Evolutionary conservation across 495 filamentous ascomycete species (phyloP).

Genomic region (Penicillium nucicola): DNA sequence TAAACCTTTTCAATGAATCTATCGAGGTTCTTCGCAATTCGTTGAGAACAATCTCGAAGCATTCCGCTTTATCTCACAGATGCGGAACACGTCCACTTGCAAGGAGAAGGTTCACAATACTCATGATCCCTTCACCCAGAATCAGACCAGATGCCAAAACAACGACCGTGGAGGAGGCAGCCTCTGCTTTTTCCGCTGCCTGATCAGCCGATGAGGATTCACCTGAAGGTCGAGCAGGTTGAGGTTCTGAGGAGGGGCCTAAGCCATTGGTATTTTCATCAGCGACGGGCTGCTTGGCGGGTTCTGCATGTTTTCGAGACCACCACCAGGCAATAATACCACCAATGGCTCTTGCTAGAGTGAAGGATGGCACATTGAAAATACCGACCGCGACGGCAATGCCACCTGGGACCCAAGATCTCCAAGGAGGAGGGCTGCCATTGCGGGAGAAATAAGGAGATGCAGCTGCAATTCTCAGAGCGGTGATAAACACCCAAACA

Average conservation of each 20-base stretch:
- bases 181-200: constrained; percentile 36
- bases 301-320: constrained; percentile 26
- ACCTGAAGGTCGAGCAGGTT: background rate
- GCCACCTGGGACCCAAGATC: constrained; percentile 71
- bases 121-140: constrained; percentile 88
- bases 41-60: too few species aligned
- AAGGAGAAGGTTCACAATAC: constrained; percentile 84
- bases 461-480: constrained; percentile 57
- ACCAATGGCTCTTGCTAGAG: constrained; percentile 81
- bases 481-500: constrained; percentile 67
- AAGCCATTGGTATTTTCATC: background rate
- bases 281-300: background rate
- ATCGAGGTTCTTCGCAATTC: too few species aligned
- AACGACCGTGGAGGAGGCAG: constrained; percentile 53
- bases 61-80: constrained; percentile 39
- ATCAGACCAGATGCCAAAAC: constrained; percentile 77
- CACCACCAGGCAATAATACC: constrained; percentile 81
- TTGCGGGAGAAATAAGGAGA: constrained; percentile 26
- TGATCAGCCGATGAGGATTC: constrained; percentile 17
- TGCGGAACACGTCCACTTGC: constrained; percentile 79
- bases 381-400: constrained; percentile 97
- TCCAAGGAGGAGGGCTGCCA: constrained; percentile 31
- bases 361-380: constrained; percentile 97
- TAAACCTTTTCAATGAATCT: background rate
- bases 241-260: background rate